Conservation (phyloP, 306 rosid species). For the Medicago lupulina region DNA sequence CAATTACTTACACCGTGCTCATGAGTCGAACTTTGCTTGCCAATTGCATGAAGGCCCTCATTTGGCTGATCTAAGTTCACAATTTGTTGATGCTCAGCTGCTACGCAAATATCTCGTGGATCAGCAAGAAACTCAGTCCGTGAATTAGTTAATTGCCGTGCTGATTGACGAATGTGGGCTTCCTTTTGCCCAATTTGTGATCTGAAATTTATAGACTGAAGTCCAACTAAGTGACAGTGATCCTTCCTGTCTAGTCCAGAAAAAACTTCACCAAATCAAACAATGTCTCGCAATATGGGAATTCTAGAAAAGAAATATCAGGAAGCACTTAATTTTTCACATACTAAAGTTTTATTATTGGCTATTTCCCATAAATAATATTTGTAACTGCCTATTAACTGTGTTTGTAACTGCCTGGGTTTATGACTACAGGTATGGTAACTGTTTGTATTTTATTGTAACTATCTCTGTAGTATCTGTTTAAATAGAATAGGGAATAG, state of each 20-base stretch:
- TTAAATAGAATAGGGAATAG: background rate
- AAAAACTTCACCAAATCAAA: slow-evolving; percentile 44
- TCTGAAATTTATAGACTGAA: slow-evolving; percentile 51
- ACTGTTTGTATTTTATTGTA: background rate
- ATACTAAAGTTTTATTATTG: slow-evolving; percentile 12
- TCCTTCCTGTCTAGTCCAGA: slow-evolving; percentile 70
- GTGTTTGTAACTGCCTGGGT: background rate
- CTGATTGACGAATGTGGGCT: slow-evolving; percentile 39
- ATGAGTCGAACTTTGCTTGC: slow-evolving; percentile 30
- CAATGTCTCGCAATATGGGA: slow-evolving; percentile 12
- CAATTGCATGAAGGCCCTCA: slow-evolving; percentile 35
- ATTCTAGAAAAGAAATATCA: slow-evolving; percentile 31
- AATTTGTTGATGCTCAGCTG: slow-evolving; percentile 35
- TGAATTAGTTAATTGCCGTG: slow-evolving; percentile 41
- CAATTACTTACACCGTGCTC: slow-evolving; percentile 50
- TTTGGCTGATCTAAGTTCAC: slow-evolving; percentile 33
- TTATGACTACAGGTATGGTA: background rate
- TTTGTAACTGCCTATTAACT: background rate
- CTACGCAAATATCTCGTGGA: slow-evolving; percentile 34
- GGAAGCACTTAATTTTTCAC: background rate
- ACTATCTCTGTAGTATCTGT: background rate
- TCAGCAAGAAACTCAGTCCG: slow-evolving; percentile 46
- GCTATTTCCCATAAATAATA: slow-evolving; percentile 2
- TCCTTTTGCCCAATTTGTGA: slow-evolving; percentile 48
- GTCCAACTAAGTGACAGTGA: slow-evolving; percentile 80